phyloP scores from a whole-genome alignment of 2,329 filamentous ascomycete species.

The Monilinia aucupariae region DNA sequence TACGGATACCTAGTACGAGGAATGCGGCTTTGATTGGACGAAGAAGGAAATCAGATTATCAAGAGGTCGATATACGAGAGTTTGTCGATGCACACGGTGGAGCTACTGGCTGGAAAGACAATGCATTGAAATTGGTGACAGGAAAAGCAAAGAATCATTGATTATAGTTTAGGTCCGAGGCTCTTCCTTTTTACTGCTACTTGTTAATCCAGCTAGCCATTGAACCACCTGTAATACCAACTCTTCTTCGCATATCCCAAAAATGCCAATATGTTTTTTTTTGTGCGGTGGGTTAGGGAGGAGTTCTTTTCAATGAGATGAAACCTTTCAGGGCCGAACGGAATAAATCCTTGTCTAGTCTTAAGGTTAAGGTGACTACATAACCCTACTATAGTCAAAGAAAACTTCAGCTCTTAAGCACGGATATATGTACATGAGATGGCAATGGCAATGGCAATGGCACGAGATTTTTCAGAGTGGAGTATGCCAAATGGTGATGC shows the following conservation, averaged over 20 bases:
- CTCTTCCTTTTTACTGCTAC: neutral
- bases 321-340: too few relatives aligned
- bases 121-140: slow-evolving; percentile 57
- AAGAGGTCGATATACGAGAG: slow-evolving; percentile 39
- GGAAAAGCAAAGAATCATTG: slow-evolving; percentile 26
- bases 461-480: too few relatives aligned
- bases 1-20: slow-evolving; percentile 87
- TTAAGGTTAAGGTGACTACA: too few relatives aligned
- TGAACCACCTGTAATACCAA: neutral
- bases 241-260: neutral
- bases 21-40: slow-evolving; percentile 79
- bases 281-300: too few relatives aligned
- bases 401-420: too few relatives aligned
- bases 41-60: slow-evolving; percentile 27
- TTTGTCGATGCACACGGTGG: slow-evolving; percentile 50
- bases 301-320: too few relatives aligned
- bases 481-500: too few relatives aligned
- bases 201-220: neutral
- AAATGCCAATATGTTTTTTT: neutral
- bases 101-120: slow-evolving; percentile 53
- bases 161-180: neutral
- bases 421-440: too few relatives aligned
- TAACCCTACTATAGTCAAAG: too few relatives aligned
- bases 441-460: too few relatives aligned
- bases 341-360: too few relatives aligned